These are phyloP conservation scores for Citrullus mucosospermus DNA, from an alignment of 306 rosid genomes.

Conservation along the genomic window DNA sequence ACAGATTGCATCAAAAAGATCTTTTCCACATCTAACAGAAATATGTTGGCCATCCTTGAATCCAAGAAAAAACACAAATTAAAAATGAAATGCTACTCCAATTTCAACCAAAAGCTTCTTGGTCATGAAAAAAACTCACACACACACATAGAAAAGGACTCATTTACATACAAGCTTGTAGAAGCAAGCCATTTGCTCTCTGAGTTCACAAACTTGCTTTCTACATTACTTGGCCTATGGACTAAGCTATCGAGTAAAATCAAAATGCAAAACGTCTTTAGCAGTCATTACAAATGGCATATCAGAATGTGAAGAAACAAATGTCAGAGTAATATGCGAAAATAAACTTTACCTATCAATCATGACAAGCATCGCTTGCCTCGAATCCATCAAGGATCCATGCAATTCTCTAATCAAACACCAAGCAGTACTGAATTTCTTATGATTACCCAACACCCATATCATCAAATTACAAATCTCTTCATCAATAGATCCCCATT, in stretches of 20 bases:
- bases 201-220: not conserved
- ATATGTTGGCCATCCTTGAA: not conserved
- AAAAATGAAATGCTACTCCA: not conserved
- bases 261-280: not conserved
- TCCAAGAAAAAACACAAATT: not conserved
- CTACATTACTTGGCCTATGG: not conserved
- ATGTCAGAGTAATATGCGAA: not conserved
- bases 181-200: no score
- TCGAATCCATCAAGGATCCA: conserved; percentile 37
- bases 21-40: not conserved
- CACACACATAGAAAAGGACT: no score
- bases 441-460: conserved; percentile 71
- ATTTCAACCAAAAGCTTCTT: not conserved
- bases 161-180: no score
- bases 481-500: conserved; percentile 41
- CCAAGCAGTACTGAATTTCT: conserved; percentile 66
- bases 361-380: conserved; percentile 64
- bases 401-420: conserved; percentile 62
- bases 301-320: not conserved
- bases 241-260: not conserved
- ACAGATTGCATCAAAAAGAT: not conserved
- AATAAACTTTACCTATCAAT: conserved; percentile 54
- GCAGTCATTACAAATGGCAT: not conserved
- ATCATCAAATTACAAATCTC: conserved; percentile 54
- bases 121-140: not conserved